Percentiles rank a stretch among this genome's conserved stretches.
Conservation (phyloP, 2,329 filamentous ascomycete genomes). For the Diplocarpon rosae region DNA sequence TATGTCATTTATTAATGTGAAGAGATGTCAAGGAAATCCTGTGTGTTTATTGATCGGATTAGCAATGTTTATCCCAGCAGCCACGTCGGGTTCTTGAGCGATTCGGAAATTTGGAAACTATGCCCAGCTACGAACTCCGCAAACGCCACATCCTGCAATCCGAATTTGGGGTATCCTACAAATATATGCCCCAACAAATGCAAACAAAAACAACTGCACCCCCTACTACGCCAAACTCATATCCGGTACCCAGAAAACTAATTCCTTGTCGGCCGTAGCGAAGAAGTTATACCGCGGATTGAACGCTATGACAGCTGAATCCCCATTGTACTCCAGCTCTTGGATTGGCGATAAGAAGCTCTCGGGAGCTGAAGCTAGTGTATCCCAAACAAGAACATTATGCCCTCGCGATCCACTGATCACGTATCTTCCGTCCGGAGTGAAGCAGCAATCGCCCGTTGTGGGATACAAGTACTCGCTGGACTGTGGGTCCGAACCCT, state of each 20-base stretch:
- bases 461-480: slow-evolving; percentile 35
- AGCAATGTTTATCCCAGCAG: too few species aligned
- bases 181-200: not conserved
- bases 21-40: too few species aligned
- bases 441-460: slow-evolving; percentile 76
- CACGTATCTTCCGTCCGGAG: slow-evolving; percentile 80
- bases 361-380: slow-evolving; percentile 42
- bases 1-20: too few species aligned
- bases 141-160: not conserved
- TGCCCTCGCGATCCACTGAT: slow-evolving; percentile 62
- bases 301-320: slow-evolving; percentile 67
- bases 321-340: slow-evolving; percentile 55
- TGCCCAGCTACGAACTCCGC: too few species aligned
- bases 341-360: slow-evolving; percentile 52
- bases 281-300: slow-evolving; percentile 90
- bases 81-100: too few species aligned
- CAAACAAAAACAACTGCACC: not conserved
- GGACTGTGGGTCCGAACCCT: slow-evolving; percentile 19
- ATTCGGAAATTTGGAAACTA: too few species aligned
- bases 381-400: slow-evolving; percentile 82
- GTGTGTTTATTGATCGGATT: too few species aligned
- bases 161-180: not conserved
- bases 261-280: slow-evolving; percentile 77
- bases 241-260: slow-evolving; percentile 69
- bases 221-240: slow-evolving; percentile 21